phyloP scores from a whole-genome alignment of 352 stramenopile species.

The Pythium periplocum region DNA sequence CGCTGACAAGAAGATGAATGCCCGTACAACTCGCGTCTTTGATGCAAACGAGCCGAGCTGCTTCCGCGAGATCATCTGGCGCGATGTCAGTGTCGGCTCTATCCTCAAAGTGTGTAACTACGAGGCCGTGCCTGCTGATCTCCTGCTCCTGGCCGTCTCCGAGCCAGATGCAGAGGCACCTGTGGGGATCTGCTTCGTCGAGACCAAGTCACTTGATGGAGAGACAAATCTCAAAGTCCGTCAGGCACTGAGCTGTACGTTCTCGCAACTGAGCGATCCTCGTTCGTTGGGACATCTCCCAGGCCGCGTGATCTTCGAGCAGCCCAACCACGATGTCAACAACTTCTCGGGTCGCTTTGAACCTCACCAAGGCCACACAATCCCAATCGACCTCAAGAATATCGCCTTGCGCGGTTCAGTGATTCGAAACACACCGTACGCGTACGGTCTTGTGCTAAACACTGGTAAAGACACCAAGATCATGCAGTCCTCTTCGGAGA shows the following conservation, averaged over 20 bases:
- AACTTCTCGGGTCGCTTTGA: constrained; percentile 77
- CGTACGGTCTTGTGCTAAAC: constrained; percentile 80
- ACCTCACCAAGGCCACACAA: constrained; percentile 64
- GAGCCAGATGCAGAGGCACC: constrained; percentile 55
- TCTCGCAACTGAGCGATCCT: constrained; percentile 74
- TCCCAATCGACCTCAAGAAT: constrained; percentile 85
- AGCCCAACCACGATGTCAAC: constrained; percentile 87
- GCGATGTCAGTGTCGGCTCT: constrained; percentile 64
- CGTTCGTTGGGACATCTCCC: constrained; percentile 57
- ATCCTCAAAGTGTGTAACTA: constrained; percentile 87
- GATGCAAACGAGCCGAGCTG: constrained; percentile 29
- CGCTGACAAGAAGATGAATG: constrained; percentile 83
- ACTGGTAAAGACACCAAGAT: constrained; percentile 84
- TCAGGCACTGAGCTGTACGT: constrained; percentile 75
- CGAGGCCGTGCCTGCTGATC: constrained; percentile 77
- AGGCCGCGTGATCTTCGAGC: constrained; percentile 65
- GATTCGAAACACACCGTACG: constrained; percentile 79
- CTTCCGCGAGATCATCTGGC: constrained; percentile 60
- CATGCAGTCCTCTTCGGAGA: constrained; percentile 78
- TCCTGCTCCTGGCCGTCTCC: constrained; percentile 69
- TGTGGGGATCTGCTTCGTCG: constrained; percentile 80
- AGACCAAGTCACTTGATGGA: constrained; percentile 84
- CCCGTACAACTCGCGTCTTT: constrained; percentile 55
- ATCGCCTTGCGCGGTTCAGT: constrained; percentile 72
- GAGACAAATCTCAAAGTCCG: constrained; percentile 87